Conservation (phyloP, 768 basidiomycete species). For the Artomyces pyxidatus region DNA sequence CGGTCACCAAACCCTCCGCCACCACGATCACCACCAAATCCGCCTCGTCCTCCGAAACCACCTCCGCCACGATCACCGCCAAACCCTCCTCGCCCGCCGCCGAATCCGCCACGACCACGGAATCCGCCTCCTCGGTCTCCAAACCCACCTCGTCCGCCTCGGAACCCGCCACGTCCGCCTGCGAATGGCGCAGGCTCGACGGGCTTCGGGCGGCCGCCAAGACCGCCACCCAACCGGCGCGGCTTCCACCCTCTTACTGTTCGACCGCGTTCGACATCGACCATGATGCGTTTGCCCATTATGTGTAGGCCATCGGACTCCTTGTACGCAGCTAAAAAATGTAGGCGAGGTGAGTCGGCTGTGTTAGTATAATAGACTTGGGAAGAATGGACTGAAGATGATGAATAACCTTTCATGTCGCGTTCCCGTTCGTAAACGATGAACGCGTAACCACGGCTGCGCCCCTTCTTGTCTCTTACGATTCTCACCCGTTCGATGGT, state of each 20-base stretch:
- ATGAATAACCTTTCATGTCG: constrained; percentile 90
- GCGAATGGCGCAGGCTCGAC: constrained; percentile 34
- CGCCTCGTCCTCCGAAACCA: no score
- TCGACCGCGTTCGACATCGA: constrained; percentile 96
- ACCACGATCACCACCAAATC: constrained; percentile 6
- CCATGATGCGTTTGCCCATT: constrained; percentile 91
- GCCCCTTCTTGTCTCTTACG: constrained; percentile 83
- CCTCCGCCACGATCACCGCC: constrained; percentile 23
- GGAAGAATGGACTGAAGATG: constrained; percentile 7
- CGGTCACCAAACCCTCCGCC: neutral
- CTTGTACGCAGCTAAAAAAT: constrained; percentile 79
- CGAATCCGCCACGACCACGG: constrained; percentile 19
- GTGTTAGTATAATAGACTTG: constrained; percentile 12
- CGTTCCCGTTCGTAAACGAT: constrained; percentile 96
- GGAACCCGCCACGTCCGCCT: constrained; percentile 23
- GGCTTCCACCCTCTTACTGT: constrained; percentile 99
- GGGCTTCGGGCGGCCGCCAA: constrained; percentile 96
- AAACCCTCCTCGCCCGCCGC: constrained; percentile 20
- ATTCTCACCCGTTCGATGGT: constrained; percentile 92
- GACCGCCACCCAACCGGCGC: constrained; percentile 89
- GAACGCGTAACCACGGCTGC: constrained; percentile 90
- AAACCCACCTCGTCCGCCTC: constrained; percentile 26
- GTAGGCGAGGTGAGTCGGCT: constrained; percentile 18
- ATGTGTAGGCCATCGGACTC: constrained; percentile 96
- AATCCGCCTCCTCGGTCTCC: constrained; percentile 35